phyloP scores from a whole-genome alignment of 371 early-diverging fungal genomes.

The Mortierella sp. region DNA sequence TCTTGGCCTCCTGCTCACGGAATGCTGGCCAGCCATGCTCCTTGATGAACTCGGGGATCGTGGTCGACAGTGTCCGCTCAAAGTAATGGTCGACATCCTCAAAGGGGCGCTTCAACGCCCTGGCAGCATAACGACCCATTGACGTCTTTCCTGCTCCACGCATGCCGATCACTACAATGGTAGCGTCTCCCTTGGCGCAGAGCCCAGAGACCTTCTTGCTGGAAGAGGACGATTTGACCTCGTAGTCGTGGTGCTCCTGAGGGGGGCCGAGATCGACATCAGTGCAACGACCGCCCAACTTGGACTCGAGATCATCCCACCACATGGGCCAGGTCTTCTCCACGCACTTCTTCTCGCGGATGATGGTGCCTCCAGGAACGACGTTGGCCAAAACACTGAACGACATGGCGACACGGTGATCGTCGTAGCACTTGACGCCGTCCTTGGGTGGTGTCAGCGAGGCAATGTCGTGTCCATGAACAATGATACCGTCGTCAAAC shows the following conservation, averaged over 20 bases:
- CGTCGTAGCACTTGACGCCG: slow-evolving; percentile 94
- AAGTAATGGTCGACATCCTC: slow-evolving; percentile 93
- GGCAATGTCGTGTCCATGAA: slow-evolving; percentile 78
- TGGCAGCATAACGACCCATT: slow-evolving; percentile 84
- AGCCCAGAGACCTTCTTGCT: slow-evolving; percentile 10
- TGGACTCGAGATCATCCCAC: slow-evolving; percentile 94
- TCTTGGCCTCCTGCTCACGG: slow-evolving; percentile 80
- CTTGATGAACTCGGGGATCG: slow-evolving; percentile 85
- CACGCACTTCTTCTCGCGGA: slow-evolving; percentile 95
- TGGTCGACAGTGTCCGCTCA: slow-evolving; percentile 73
- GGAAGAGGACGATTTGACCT: slow-evolving; percentile 28
- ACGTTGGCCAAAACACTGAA: slow-evolving; percentile 89
- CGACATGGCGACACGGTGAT: slow-evolving; percentile 98
- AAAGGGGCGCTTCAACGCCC: slow-evolving; percentile 76
- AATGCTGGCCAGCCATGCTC: slow-evolving; percentile 92
- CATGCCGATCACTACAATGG: slow-evolving; percentile 95
- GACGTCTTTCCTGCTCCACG: slow-evolving; percentile 97
- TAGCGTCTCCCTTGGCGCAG: slow-evolving; percentile 56
- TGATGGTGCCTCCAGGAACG: slow-evolving; percentile 80
- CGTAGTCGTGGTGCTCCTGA: slow-evolving; percentile 57
- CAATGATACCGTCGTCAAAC: slow-evolving; percentile 91
- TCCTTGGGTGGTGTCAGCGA: slow-evolving; percentile 70
- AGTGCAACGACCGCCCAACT: slow-evolving; percentile 76
- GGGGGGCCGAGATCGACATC: slow-evolving; percentile 80
- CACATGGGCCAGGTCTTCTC: slow-evolving; percentile 99